A percentile compares a stretch with the other conserved stretches of the same genome.
phyloP scores from a whole-genome alignment of 1,139 yeast species.

The Saccharomyces hybrid region DNA sequence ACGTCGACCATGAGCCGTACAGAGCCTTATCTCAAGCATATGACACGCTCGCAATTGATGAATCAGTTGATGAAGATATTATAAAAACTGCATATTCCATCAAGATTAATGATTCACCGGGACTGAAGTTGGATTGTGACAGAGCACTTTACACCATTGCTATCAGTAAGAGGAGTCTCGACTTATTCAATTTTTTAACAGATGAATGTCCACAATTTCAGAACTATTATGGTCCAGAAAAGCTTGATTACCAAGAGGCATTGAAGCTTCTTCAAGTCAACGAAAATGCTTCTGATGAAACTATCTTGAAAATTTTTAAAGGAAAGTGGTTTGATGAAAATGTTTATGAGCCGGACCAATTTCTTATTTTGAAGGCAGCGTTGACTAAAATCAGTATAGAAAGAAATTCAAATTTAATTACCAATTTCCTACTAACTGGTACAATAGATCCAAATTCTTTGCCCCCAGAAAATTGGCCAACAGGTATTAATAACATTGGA shows the following conservation, averaged over 20 bases:
- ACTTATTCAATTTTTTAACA: constrained; percentile 30
- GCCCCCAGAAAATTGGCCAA: constrained; percentile 70
- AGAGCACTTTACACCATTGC: constrained; percentile 58
- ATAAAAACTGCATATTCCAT: constrained; percentile 63
- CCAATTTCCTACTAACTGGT: constrained; percentile 50
- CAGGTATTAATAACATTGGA: constrained; percentile 89
- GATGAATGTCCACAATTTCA: constrained; percentile 30
- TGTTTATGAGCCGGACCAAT: constrained; percentile 33
- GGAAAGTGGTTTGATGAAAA: constrained; percentile 34
- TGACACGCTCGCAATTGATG: constrained; percentile 51
- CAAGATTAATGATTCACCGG: constrained; percentile 46
- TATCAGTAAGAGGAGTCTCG: constrained; percentile 41
- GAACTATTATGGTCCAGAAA: constrained; percentile 25
- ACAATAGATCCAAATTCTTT: constrained; percentile 51
- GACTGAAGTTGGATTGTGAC: constrained; percentile 30
- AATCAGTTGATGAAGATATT: constrained; percentile 67
- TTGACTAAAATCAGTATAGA: constrained; percentile 42
- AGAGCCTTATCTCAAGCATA: constrained; percentile 52
- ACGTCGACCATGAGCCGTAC: constrained; percentile 46
- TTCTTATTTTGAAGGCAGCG: constrained; percentile 45
- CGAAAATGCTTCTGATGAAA: constrained; percentile 46
- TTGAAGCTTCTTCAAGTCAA: constrained; percentile 40
- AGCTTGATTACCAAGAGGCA: constrained; percentile 34
- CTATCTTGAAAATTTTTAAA: constrained; percentile 51
- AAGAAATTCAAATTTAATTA: constrained; percentile 46